Evolutionary conservation across 257 asterid genomes (phyloP), one percentile per base, ranked within the genome.

Genomic region (Leonotis leonurus): DNA sequence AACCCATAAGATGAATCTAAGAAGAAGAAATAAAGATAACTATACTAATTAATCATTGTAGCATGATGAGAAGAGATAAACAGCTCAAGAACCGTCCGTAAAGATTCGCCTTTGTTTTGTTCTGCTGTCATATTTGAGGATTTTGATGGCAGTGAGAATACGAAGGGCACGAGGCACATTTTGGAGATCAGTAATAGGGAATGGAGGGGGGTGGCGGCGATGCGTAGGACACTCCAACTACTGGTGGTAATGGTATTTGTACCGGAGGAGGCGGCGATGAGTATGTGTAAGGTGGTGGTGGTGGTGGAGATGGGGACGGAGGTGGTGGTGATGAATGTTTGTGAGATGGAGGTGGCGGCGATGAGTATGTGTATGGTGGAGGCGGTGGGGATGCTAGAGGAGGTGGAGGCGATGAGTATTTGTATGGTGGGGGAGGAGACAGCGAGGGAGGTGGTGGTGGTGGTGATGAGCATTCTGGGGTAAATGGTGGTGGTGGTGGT

Each of bases 201-300:
- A 80, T 77, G 64, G 39, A 12, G 0, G 83, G 85, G 40, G 85
- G 85, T 17, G 85, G 85, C 16, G 85, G 83, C 30, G 85, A 80
- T 35, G 82, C 80, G 62, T 80, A 76, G 25, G 82, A 64, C 9
- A 80, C 82, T 59, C 85, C 80, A 13, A 22, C 30, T 13, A 80
- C 40, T 40, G 85, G 82, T 16, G 85, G 85, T 24, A 80, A 40
- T 56, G 84, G 80, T 27, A 64, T 60, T 54, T 48, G 40, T 49
- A 40, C 75, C 8, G 8, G 9, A 8, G 67, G 56, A 11, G 65
- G 83, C 17, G 78, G 81, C 13, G 74, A 62, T 24, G 91, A 64
- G 63, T 81, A 60, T 7, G 56, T 17, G 33, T 74, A 64, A 6
- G 88, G 77, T 11, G 83, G 82, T 0, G 81, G 81, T 0, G 79